Evolutionary conservation across 164 flowering plant species (phyloP).

Genomic region (Berberis thunbergii): DNA sequence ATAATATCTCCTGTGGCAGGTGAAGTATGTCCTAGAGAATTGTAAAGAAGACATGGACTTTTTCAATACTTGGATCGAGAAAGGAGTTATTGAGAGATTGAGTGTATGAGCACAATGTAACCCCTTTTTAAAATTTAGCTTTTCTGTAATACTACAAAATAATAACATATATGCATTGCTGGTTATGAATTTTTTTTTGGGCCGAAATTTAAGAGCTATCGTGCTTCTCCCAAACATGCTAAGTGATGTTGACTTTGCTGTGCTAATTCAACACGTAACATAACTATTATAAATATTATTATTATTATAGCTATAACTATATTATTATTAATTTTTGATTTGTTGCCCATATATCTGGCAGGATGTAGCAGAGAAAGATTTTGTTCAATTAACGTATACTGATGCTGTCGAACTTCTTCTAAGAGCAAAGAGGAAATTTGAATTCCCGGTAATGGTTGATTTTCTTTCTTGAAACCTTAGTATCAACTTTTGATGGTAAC

Average conservation of each 20-base stretch:
- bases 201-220: no score
- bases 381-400: conserved; percentile 83
- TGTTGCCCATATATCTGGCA: conserved; percentile 16
- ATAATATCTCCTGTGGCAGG: conserved; percentile 37
- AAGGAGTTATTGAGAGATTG: conserved; percentile 80
- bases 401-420: conserved; percentile 85
- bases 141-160: not conserved
- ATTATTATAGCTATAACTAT: no score
- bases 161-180: not conserved
- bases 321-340: not conserved
- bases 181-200: not conserved
- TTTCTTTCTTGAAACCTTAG: not conserved
- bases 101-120: conserved; percentile 46
- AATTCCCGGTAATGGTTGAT: conserved; percentile 60
- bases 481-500: not conserved
- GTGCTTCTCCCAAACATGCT: no score
- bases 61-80: conserved; percentile 92
- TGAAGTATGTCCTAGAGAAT: conserved; percentile 69
- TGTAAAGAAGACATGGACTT: conserved; percentile 99
- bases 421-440: conserved; percentile 73
- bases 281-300: no score
- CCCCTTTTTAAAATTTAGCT: conserved; percentile 1
- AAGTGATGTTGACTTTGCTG: no score
- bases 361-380: conserved; percentile 81
- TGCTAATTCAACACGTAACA: no score